Evolutionary conservation across 208 protist genomes (phyloP), one percentile per base, ranked within the genome.

Genomic region (Leishmania guyanensis): DNA sequence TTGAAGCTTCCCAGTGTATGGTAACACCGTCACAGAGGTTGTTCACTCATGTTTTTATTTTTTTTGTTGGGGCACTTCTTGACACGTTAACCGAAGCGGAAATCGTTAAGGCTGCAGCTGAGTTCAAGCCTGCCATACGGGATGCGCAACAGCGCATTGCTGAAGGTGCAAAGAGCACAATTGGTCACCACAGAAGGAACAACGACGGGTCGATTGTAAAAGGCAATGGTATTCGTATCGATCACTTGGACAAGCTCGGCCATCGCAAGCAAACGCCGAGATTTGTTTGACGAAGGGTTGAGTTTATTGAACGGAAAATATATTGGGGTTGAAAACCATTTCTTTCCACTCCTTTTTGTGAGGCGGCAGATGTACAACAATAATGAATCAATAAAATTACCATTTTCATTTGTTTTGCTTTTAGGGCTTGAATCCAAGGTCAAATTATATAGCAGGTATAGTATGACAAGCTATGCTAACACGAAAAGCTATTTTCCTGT

Each of bases 1-100:
- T 81, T 60, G 82, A 82, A 54, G 22, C 78, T 9, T 81, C 76
- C 0, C 77, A 88, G 62, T 65, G 60, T 14, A 73, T 56, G 29
- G 75, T 81, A 43, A 89, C 86, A 56, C 73, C 70, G 22, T 53
- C 78, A n/a, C 88, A 91, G 46, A 77, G 77, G 33, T 66, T 83
- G 33, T 96, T 96, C 69, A 85, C 89, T 9, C 76, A 80, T 53
- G 85, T 90, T 8, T 83, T 95, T 17, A 69, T 89, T 46, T 75
- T 79, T 6, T 92, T 89, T 74, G 65, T 96, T 16, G 93, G 91
- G 0, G 81, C 85, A 17, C 79, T 96, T 65, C 79, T 94, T 43
- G 93, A 96, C 53, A 93, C 93, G 6, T 69, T 96, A 20, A 96
- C 93, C 16, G 90, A 94, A 46, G 84, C 85, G 16, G 91, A 96